Conservation (phyloP, 139 green algal genomes). For the Cymbomonas tetramitiformis region DNA sequence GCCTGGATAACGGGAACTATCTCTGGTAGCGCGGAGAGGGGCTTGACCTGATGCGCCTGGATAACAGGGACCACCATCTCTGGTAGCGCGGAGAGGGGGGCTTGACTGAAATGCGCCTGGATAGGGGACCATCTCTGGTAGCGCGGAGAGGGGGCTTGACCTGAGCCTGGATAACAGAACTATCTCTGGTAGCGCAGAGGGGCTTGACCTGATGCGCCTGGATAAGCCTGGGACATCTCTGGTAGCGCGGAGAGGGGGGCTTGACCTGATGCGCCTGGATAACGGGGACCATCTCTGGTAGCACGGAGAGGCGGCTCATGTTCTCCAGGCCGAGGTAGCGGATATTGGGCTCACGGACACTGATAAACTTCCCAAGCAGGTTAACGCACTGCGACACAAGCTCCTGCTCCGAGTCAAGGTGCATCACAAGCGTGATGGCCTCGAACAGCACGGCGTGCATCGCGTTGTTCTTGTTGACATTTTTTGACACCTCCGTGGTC, state of each 20-base stretch:
- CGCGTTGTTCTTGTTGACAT: conserved; percentile 92
- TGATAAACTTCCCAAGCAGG: conserved; percentile 43
- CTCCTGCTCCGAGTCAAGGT: conserved; percentile 47
- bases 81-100: no score
- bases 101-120: no score
- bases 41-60: no score
- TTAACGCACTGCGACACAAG: conserved; percentile 47
- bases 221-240: neutral
- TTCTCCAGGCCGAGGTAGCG: conserved; percentile 72
- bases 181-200: no score
- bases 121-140: no score
- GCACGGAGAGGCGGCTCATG: conserved; percentile 18
- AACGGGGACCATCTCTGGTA: conserved; percentile 26
- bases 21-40: no score
- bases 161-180: no score
- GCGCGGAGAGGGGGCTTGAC: no score
- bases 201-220: no score
- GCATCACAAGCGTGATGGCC: conserved; percentile 59
- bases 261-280: conserved; percentile 30
- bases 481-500: conserved; percentile 30
- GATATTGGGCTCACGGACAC: conserved; percentile 69
- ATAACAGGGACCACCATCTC: no score
- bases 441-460: conserved; percentile 91
- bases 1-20: no score
- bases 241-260: no score